Evolutionary conservation across 2,329 filamentous ascomycete genomes (phyloP), one percentile per base, ranked within the genome.

Genomic region (Sordariomycetes sp.): DNA sequence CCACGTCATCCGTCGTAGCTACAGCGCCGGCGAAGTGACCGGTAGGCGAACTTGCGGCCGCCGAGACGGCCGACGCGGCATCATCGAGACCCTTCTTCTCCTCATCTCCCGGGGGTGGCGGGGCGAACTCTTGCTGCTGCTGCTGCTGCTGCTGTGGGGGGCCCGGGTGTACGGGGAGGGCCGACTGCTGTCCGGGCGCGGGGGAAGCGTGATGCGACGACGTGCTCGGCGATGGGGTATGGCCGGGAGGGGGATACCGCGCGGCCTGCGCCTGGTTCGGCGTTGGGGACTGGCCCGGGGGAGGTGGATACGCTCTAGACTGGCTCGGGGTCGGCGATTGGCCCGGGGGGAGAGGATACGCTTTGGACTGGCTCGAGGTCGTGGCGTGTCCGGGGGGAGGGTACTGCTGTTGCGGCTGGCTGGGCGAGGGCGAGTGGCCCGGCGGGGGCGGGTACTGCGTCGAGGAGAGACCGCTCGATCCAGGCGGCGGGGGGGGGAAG

Each of bases 1-100:
- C 94, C 1, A 96, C 83, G 64, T 96, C 92, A 70, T 97, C 94
- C 34, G 83, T 77, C 1, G 81, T 79, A 0, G 86, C 75, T 10
- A 48, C 32, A 1, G 61, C 59, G 22, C 61, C 61, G 35, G 55
- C 60, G 20, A 55, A 60, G 1, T 62, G 60, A n/a, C 54, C 58
- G 8, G 54, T n/a, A 2, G 16, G 20, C 7, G 35, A 10, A 48
- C 50, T 1, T 63, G 20, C 8, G 1, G 7, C 22, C 46, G 64
- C 5, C 65, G 65, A 16, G 68, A 67, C 18, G 64, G 63, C 4
- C 64, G 64, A 52, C 63, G 68, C 59, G 59, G 62, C 58, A 68
- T 67, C 46, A 12, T 68, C 66, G 20, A 64, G 61, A 10, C 61
- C 60, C 22, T 32, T 32, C 22, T 32, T 55, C 12, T 50, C 46